Base-by-base conservation (phyloP, 768 basidiomycete genomes). In the Gyrodon lividus region DNA sequence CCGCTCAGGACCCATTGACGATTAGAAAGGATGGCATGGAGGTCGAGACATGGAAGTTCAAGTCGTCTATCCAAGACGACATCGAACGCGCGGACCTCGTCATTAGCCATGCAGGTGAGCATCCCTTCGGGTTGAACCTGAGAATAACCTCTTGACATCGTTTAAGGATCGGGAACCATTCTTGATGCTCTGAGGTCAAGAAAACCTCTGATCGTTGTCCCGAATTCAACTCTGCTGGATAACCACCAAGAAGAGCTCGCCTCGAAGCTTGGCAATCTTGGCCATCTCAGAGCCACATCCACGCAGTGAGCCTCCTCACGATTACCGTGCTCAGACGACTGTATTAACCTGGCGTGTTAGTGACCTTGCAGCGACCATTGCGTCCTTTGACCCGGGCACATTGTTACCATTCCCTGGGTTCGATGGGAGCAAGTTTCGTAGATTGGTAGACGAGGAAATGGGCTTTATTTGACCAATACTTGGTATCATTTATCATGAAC, bases 191-290 rank as follows among this genome's bases (percentile, higher is more conserved):
- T 98, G 43, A 77, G 93, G 28, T 73, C 81, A 44, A 76, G 77
- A 42, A 92, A 88, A 62, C 79, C 82, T 6, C 73, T 99, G 57
- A 86, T 99, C 56, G 87, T 90, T 4, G 84, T 97, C 3, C 94
- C 94, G 10, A 99, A 99, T 67, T 74, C 84, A 38, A 87, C 89
- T 0, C 73, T 99, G 26, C 79, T 95, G 66, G 87, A 97, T 67
- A 90, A 97, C 65, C 96, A 99, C 63, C 96, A 99, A 74, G 76
- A 84, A 48, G 92, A 99, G 62, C 75, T 99, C 5, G 92, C 96
- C 0, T 69, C 76, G 35, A 81, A 83, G 12, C 72, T 99, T 48
- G 74, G 75, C 14, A 67, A 64, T 16, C 75, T 81, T 31, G 77
- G 79, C 6, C 75, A 90, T 69, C 70, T 93, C 41, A 76, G 68